Evolutionary conservation across 768 basidiomycete species (phyloP).

Genomic region (Boletales sp.): DNA sequence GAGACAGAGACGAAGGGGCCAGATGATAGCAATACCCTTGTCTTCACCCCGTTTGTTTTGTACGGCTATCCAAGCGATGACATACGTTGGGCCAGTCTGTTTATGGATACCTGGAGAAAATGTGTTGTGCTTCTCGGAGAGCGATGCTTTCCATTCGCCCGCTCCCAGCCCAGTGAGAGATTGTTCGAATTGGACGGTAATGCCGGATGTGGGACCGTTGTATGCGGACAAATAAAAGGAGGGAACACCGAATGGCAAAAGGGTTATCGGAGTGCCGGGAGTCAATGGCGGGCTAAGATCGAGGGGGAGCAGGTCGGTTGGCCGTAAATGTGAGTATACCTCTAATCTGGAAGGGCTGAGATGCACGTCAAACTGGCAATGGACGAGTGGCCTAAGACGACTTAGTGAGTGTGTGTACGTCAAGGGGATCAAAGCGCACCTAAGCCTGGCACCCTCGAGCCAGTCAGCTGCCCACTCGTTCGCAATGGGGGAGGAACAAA

Average conservation of each 20-base stretch:
- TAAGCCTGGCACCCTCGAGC: slow-evolving; percentile 50
- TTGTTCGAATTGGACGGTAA: slow-evolving; percentile 60
- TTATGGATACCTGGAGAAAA: slow-evolving; percentile 18
- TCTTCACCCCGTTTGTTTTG: slow-evolving; percentile 79
- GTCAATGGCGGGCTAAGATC: slow-evolving; percentile 37
- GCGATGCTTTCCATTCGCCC: slow-evolving; percentile 42
- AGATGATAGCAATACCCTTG: slow-evolving; percentile 72
- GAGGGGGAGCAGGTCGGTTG: slow-evolving; percentile 59
- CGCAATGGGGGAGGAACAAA: slow-evolving; percentile 39
- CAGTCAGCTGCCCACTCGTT: slow-evolving; percentile 66
- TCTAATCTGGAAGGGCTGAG: slow-evolving; percentile 47
- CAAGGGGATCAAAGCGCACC: slow-evolving; percentile 31
- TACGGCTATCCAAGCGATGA: slow-evolving; percentile 72
- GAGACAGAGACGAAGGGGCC: slow-evolving; percentile 61
- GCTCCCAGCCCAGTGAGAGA: slow-evolving; percentile 63
- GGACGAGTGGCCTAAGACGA: slow-evolving; percentile 51
- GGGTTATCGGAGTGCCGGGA: slow-evolving; percentile 62
- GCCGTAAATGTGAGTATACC: slow-evolving; percentile 58
- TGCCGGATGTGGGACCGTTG: slow-evolving; percentile 58
- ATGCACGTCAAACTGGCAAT: slow-evolving; percentile 57
- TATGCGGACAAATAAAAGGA: slow-evolving; percentile 75
- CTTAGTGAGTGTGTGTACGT: slow-evolving; percentile 8
- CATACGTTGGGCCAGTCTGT: slow-evolving; percentile 34
- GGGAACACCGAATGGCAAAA: slow-evolving; percentile 69
- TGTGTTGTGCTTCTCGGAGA: slow-evolving; percentile 20